Conservation (phyloP, 345 rosid species). For the Erodium maritimum region DNA sequence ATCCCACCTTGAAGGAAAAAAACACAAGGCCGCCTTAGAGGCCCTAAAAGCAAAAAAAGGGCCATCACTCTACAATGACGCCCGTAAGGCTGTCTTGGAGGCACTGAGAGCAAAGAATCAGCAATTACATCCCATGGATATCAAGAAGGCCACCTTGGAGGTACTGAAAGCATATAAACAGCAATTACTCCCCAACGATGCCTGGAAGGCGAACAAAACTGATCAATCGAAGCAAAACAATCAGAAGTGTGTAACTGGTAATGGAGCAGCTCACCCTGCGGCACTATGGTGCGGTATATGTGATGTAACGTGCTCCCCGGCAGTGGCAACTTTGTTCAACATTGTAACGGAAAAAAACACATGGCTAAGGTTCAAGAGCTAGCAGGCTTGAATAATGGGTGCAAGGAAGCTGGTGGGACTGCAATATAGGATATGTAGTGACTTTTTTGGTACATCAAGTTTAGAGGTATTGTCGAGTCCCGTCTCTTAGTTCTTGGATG, state of each 20-base stretch:
- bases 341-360: constrained; percentile 7
- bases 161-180: constrained; percentile 12
- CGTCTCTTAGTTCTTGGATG: too few relatives aligned
- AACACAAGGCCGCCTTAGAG: constrained; percentile 10
- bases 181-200: background rate
- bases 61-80: background rate
- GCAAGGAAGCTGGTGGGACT: too few relatives aligned
- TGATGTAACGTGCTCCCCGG: constrained; percentile 3
- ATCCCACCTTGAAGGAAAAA: constrained; percentile 16
- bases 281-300: constrained; percentile 5
- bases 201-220: too few relatives aligned
- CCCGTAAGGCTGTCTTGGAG: background rate
- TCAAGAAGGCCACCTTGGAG: constrained; percentile 4
- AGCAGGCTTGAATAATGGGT: background rate
- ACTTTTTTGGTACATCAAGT: too few relatives aligned
- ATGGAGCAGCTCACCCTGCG: background rate
- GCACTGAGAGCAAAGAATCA: background rate
- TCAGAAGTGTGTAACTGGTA: too few relatives aligned
- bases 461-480: too few relatives aligned
- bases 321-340: background rate
- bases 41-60: constrained; percentile 12
- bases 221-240: too few relatives aligned
- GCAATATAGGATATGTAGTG: too few relatives aligned
- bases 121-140: too few relatives aligned
- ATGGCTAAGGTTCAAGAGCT: background rate